These are phyloP conservation scores for Gloeostereum incarnatum DNA, from an alignment of 768 basidiomycete genomes.

Conservation along the genomic window DNA sequence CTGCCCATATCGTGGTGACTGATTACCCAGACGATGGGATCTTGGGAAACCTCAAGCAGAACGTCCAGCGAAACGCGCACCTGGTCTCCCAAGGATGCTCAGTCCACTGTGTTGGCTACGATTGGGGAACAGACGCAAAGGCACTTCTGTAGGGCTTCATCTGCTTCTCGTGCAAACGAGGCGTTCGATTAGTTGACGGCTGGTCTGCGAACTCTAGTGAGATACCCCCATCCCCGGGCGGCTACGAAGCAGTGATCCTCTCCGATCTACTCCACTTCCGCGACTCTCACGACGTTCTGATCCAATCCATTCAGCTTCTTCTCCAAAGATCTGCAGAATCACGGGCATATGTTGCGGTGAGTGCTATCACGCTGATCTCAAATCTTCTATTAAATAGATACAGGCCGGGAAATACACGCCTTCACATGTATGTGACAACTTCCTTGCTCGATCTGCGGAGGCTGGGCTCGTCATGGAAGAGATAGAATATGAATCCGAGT, in stretches of 20 bases:
- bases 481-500: conserved; percentile 23
- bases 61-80: conserved; percentile 39
- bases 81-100: conserved; percentile 26
- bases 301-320: conserved; percentile 39
- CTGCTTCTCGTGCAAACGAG: conserved; percentile 8
- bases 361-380: conserved; percentile 4
- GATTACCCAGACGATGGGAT: conserved; percentile 65
- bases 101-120: conserved; percentile 42
- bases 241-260: conserved; percentile 54
- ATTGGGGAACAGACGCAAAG: conserved; percentile 50
- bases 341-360: conserved; percentile 46
- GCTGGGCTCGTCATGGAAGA: conserved; percentile 43
- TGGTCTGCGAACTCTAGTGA: too few species aligned
- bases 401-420: conserved; percentile 55
- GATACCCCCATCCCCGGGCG: conserved; percentile 5
- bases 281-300: conserved; percentile 44
- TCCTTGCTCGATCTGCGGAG: conserved; percentile 28
- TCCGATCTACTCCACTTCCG: conserved; percentile 71
- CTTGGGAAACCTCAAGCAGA: conserved; percentile 42
- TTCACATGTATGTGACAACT: conserved; percentile 39
- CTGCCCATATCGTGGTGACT: conserved; percentile 48
- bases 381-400: background rate
- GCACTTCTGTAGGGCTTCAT: conserved; percentile 35
- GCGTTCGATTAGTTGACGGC: too few species aligned
- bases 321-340: conserved; percentile 31